These are phyloP conservation scores for Galeopsis tetrahit DNA, from an alignment of 257 asterid species.

Conservation along the genomic window DNA sequence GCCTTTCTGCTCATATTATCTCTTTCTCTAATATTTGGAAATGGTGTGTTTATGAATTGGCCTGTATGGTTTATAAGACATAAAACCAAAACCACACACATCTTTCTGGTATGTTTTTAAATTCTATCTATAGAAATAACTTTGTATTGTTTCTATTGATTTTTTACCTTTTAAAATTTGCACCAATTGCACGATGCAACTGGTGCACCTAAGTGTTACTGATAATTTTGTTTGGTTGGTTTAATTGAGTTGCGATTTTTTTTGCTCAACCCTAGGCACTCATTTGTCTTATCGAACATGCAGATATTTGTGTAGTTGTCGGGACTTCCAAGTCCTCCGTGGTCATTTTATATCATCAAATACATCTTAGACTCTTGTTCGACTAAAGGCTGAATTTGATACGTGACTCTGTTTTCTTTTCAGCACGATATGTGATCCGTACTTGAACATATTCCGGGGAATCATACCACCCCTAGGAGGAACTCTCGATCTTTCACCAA, in stretches of 20 bases:
- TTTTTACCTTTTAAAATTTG: not conserved
- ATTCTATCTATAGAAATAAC: not conserved
- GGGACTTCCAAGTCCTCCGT: no score
- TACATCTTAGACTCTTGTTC: not conserved
- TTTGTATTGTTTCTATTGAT: not conserved
- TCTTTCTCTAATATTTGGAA: not conserved
- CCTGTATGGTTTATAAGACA: not conserved
- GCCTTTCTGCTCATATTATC: not conserved
- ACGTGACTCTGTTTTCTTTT: not conserved
- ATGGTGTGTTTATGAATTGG: not conserved
- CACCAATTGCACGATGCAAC: no score
- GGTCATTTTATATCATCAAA: no score
- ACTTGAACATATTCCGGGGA: constrained; percentile 95
- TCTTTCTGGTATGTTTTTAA: not conserved
- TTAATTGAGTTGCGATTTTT: not conserved
- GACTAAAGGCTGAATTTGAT: not conserved
- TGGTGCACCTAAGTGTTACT: no score
- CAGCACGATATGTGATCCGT: constrained; percentile 97
- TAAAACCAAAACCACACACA: not conserved
- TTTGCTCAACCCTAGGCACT: not conserved
- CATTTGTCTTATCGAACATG: no score
- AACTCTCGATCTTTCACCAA: constrained; percentile 81
- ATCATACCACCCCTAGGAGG: constrained; percentile 98
- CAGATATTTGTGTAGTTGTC: no score
- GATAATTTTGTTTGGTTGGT: not conserved